A percentile compares a stretch with the other conserved stretches of the same genome.
Conservation (phyloP, 192 early-diverging fungal genomes). For the Coemansia sp. region DNA sequence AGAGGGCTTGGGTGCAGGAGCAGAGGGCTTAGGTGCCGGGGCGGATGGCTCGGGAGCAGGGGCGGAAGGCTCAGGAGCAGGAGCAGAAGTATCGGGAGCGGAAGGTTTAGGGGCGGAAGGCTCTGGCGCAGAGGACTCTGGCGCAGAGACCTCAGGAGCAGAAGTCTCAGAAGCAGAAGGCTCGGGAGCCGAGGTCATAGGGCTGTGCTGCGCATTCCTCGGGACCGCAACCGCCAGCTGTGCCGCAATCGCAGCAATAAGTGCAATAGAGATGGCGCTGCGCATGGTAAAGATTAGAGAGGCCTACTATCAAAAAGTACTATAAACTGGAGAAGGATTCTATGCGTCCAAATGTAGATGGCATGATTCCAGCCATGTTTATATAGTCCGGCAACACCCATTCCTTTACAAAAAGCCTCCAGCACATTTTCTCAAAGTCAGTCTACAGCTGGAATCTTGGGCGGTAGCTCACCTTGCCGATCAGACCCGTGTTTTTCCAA, state of each 20-base stretch:
- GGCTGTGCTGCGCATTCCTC: too few species aligned
- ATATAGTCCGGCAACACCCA: too few species aligned
- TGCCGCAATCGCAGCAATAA: conserved; percentile 29
- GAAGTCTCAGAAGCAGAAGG: background rate
- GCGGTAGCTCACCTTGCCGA: too few species aligned
- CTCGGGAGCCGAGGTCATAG: background rate
- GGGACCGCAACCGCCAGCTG: conserved; percentile 25
- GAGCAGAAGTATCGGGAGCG: background rate
- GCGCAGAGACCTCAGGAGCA: background rate
- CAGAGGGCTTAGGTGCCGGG: too few species aligned
- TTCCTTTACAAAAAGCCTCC: too few species aligned
- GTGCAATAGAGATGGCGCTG: conserved; percentile 17
- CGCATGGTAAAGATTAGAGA: conserved; percentile 17
- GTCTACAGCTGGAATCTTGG: too few species aligned
- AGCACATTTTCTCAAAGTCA: too few species aligned
- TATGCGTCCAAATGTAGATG: too few species aligned
- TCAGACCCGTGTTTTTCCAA: too few species aligned
- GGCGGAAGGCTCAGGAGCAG: background rate
- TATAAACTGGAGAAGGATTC: background rate
- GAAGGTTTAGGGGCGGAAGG: background rate
- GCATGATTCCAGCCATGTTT: too few species aligned
- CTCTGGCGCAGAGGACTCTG: conserved; percentile 3
- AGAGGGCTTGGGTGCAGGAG: too few species aligned
- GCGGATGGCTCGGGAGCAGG: too few species aligned
- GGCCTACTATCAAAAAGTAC: background rate